Evolutionary conservation across 352 stramenopile species (phyloP).

Genomic region (Globisporangium echinulatum): DNA sequence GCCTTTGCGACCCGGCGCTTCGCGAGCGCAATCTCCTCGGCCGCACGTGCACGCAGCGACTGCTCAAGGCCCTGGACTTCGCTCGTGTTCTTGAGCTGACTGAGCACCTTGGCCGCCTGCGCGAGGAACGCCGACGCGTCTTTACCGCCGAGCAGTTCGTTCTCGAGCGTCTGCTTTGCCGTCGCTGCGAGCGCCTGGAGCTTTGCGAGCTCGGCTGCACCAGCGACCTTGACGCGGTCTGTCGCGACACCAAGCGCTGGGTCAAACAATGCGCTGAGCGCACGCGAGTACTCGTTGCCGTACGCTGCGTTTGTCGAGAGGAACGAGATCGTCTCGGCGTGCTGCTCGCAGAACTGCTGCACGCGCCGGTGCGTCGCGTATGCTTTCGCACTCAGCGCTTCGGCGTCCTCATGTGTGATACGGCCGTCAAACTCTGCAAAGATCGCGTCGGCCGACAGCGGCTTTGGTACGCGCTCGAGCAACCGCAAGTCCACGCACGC

Average conservation of each 20-base stretch:
- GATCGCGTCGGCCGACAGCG: conserved; percentile 57
- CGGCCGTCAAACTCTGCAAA: conserved; percentile 60
- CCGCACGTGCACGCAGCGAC: conserved; percentile 37
- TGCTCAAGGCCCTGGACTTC: conserved; percentile 49
- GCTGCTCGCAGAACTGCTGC: conserved; percentile 61
- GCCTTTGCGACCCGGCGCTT: conserved; percentile 10
- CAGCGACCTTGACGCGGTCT: conserved; percentile 36
- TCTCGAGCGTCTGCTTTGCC: conserved; percentile 56
- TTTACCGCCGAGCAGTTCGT: conserved; percentile 55
- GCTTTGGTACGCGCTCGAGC: conserved; percentile 58
- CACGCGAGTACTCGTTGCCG: conserved; percentile 55
- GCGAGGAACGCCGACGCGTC: conserved; percentile 60
- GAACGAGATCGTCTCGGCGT: conserved; percentile 68
- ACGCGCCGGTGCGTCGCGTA: conserved; percentile 47
- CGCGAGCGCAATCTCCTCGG: conserved; percentile 27
- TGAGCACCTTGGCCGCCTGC: conserved; percentile 48
- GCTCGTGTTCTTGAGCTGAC: conserved; percentile 51
- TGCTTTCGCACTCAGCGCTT: conserved; percentile 39
- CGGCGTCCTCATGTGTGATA: conserved; percentile 53
- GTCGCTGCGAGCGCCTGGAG: conserved; percentile 43
- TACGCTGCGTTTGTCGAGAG: conserved; percentile 68
- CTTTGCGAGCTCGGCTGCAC: conserved; percentile 43
- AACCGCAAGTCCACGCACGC: conserved; percentile 61
- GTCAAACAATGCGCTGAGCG: conserved; percentile 51
- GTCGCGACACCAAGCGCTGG: conserved; percentile 57